A percentile compares a stretch with the other conserved stretches of the same genome.
phyloP scores from a whole-genome alignment of 2,329 filamentous ascomycete genomes.

The Sporothrix pallida region DNA sequence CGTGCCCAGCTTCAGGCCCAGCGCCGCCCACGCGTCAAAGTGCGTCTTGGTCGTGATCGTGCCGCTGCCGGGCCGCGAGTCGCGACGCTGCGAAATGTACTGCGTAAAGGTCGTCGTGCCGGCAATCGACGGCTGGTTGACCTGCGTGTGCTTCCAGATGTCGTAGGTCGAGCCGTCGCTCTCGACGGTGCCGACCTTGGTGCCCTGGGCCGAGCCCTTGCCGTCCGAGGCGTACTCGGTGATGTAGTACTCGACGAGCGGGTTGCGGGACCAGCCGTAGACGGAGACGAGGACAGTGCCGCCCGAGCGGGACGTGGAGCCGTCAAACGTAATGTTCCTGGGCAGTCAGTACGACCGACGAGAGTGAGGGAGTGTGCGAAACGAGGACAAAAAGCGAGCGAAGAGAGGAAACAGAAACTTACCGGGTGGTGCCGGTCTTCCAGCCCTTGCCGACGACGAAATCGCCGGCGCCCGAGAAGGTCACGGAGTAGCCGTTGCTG shows the following conservation, averaged over 20 bases:
- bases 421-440: conserved; percentile 59
- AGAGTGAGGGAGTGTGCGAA: background rate
- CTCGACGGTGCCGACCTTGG: conserved; percentile 44
- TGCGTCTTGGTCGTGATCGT: conserved; percentile 57
- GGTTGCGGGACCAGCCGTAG: conserved; percentile 49
- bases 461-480: conserved; percentile 54
- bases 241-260: conserved; percentile 50
- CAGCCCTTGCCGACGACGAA: conserved; percentile 66
- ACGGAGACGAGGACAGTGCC: conserved; percentile 46
- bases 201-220: conserved; percentile 43
- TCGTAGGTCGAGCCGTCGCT: conserved; percentile 47
- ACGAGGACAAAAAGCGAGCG: background rate
- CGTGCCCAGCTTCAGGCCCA: conserved; percentile 54
- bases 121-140: conserved; percentile 53
- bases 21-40: conserved; percentile 57
- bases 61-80: conserved; percentile 53
- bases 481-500: conserved; percentile 49
- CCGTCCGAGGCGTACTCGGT: conserved; percentile 46
- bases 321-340: conserved; percentile 44
- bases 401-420: background rate
- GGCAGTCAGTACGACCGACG: background rate
- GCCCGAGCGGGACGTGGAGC: conserved; percentile 38
- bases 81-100: conserved; percentile 56
- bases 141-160: conserved; percentile 46
- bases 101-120: conserved; percentile 57